Conservation (phyloP, 495 filamentous ascomycete genomes). For the Penicillium maclennaniae region DNA sequence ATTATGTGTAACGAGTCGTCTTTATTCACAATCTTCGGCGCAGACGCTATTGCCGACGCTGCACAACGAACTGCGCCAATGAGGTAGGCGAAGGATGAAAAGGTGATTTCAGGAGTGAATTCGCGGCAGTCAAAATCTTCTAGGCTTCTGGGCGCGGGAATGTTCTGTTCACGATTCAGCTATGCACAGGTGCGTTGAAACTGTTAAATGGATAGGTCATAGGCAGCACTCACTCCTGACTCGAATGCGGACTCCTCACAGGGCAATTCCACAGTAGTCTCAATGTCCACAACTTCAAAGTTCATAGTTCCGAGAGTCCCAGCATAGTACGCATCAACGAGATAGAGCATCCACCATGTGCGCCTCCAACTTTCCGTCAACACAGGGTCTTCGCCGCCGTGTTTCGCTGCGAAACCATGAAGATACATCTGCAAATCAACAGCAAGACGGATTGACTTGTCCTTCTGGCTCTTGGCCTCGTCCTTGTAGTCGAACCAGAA, state of each 20-base stretch:
- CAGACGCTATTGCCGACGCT: constrained; percentile 21
- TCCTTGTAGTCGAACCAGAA: constrained; percentile 31
- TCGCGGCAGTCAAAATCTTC: constrained; percentile 69
- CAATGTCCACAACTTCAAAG: constrained; percentile 53
- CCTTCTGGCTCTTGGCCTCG: constrained; percentile 21
- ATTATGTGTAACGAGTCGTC: constrained; percentile 26
- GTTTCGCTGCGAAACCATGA: neutral
- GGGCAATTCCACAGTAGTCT: constrained; percentile 61
- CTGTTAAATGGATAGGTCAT: neutral
- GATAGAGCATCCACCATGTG: constrained; percentile 38
- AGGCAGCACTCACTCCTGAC: constrained; percentile 50
- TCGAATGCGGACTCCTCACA: constrained; percentile 73
- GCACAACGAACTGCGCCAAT: constrained; percentile 48
- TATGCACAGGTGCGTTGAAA: neutral
- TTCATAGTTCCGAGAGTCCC: constrained; percentile 28
- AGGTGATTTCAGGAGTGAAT: constrained; percentile 60
- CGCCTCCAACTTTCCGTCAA: constrained; percentile 32
- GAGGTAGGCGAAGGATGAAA: constrained; percentile 75
- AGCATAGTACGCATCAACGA: constrained; percentile 27
- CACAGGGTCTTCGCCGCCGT: constrained; percentile 21
- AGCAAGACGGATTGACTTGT: constrained; percentile 36
- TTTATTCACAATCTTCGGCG: constrained; percentile 11
- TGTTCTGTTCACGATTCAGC: constrained; percentile 40
- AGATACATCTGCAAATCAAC: constrained; percentile 20
- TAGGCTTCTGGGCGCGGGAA: constrained; percentile 57